Evolutionary conservation across 208 protist species (phyloP).

Genomic region (Leishmania turanica): DNA sequence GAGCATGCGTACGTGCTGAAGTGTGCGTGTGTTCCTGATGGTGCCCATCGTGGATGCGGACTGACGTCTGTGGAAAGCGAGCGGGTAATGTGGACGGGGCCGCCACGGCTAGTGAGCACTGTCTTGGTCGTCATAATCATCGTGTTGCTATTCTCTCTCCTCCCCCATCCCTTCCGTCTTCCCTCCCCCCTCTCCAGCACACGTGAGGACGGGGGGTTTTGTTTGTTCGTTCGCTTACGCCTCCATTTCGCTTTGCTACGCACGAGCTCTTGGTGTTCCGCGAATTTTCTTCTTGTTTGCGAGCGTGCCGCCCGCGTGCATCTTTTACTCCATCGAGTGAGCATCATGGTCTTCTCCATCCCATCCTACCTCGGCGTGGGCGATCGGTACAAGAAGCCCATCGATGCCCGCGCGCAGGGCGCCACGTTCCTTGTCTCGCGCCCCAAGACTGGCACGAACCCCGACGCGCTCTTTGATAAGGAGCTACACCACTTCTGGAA

Average conservation of each 20-base stretch:
- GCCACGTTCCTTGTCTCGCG: conserved; percentile 66
- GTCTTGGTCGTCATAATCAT: background rate
- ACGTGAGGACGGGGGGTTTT: background rate
- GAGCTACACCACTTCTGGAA: conserved; percentile 86
- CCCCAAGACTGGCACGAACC: conserved; percentile 79
- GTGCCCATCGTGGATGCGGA: background rate
- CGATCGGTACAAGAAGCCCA: conserved; percentile 63
- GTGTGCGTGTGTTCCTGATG: background rate
- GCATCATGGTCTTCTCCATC: conserved; percentile 88
- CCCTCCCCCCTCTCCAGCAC: background rate
- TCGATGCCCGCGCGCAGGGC: conserved; percentile 70
- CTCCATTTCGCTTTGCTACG: no score
- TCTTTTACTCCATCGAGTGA: background rate
- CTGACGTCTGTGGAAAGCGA: background rate
- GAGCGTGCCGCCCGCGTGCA: background rate
- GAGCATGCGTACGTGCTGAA: background rate
- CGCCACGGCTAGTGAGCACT: background rate
- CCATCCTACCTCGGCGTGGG: conserved; percentile 83
- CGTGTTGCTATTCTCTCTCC: background rate
- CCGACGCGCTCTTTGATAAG: conserved; percentile 86
- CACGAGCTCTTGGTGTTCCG: background rate
- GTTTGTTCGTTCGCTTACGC: no score
- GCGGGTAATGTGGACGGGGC: background rate
- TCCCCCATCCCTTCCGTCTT: background rate
- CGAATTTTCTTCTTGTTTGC: background rate